These are phyloP conservation scores for Eutypella sp. DNA, from an alignment of 2,329 filamentous ascomycete genomes.

Conservation along the genomic window DNA sequence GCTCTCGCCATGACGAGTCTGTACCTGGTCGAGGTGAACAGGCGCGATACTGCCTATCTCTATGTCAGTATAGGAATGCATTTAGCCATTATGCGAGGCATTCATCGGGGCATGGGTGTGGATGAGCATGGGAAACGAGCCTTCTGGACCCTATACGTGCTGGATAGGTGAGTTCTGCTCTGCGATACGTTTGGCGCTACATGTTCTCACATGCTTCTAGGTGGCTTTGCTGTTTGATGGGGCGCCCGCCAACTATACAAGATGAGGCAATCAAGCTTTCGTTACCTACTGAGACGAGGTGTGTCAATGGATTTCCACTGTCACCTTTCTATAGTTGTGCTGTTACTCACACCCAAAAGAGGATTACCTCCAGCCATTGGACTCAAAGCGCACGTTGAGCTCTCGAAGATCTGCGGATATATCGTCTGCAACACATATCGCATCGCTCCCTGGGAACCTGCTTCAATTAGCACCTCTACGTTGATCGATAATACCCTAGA, in stretches of 20 bases:
- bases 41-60: slow-evolving; percentile 44
- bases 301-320: slow-evolving; percentile 18
- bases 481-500: slow-evolving; percentile 35
- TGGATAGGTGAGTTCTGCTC: slow-evolving; percentile 35
- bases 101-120: slow-evolving; percentile 36
- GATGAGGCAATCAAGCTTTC: slow-evolving; percentile 43
- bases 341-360: slow-evolving; percentile 27
- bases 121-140: slow-evolving; percentile 41
- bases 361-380: slow-evolving; percentile 39
- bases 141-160: slow-evolving; percentile 49
- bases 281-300: slow-evolving; percentile 36
- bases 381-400: slow-evolving; percentile 40
- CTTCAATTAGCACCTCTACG: slow-evolving; percentile 19
- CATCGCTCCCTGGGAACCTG: slow-evolving; percentile 27
- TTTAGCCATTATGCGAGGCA: slow-evolving; percentile 43
- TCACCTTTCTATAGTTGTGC: slow-evolving; percentile 4
- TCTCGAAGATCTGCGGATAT: slow-evolving; percentile 42
- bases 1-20: slow-evolving; percentile 42
- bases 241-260: slow-evolving; percentile 40
- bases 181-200: background rate
- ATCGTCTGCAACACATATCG: slow-evolving; percentile 44
- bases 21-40: slow-evolving; percentile 45
- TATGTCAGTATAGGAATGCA: slow-evolving; percentile 43
- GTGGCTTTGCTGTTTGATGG: slow-evolving; percentile 43
- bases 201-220: slow-evolving; percentile 11